These are phyloP conservation scores for Brassica carinata DNA, from an alignment of 345 rosid species.

Conservation along the genomic window DNA sequence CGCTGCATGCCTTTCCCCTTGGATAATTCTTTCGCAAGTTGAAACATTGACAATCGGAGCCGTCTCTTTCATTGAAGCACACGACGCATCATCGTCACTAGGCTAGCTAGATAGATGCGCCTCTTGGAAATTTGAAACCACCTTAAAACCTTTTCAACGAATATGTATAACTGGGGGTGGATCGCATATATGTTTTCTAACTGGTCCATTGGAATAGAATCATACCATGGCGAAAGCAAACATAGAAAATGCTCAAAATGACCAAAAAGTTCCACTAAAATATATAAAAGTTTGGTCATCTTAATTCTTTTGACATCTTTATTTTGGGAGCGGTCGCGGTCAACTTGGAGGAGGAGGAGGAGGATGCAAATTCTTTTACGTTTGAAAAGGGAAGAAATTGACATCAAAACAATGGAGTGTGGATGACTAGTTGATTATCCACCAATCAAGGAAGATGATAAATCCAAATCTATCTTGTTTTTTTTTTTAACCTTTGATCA, in stretches of 20 bases:
- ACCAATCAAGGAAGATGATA: neutral
- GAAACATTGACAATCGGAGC: neutral
- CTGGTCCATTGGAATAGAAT: slow-evolving; percentile 14
- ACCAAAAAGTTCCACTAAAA: slow-evolving; percentile 10
- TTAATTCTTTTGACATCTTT: neutral
- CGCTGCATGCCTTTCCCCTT: neutral
- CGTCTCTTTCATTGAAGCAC: neutral
- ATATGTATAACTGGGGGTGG: neutral
- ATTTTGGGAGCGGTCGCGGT: slow-evolving; percentile 16
- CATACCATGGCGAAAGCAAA: neutral
- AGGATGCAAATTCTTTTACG: slow-evolving; percentile 32
- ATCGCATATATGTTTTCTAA: neutral
- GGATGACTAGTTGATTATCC: neutral
- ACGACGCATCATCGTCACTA: neutral
- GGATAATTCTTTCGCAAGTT: neutral
- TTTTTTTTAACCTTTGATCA: too few species aligned
- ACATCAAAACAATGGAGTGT: slow-evolving; percentile 22
- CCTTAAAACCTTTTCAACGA: neutral
- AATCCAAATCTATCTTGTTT: too few species aligned
- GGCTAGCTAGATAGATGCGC: neutral
- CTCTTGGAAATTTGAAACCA: neutral
- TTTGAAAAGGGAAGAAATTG: slow-evolving; percentile 8
- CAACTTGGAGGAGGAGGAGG: slow-evolving; percentile 1
- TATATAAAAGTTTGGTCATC: slow-evolving; percentile 18
- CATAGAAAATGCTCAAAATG: neutral